Evolutionary conservation across 164 flowering plant genomes (phyloP).

Genomic region (Annona squamosa): DNA sequence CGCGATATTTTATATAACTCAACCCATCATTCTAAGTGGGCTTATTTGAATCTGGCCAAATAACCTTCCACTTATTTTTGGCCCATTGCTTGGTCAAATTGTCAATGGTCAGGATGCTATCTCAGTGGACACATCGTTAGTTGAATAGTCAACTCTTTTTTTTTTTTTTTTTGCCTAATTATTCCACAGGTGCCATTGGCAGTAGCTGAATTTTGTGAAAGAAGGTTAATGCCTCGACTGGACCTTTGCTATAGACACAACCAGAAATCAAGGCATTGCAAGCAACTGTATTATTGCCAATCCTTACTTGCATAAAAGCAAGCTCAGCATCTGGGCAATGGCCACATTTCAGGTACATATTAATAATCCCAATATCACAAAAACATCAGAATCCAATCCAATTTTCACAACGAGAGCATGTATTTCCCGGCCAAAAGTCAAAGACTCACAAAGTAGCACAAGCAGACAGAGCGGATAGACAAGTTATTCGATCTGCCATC

Average conservation of each 20-base stretch:
- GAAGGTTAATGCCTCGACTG: slow-evolving; percentile 20
- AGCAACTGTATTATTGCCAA: slow-evolving; percentile 24
- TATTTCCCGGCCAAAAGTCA: slow-evolving; percentile 31
- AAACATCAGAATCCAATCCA: slow-evolving; percentile 26
- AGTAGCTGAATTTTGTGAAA: slow-evolving; percentile 25
- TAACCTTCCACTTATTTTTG: no score
- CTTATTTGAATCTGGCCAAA: no score
- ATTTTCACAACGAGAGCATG: slow-evolving; percentile 29
- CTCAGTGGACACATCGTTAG: no score
- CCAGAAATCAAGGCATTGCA: slow-evolving; percentile 50
- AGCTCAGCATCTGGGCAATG: slow-evolving; percentile 19
- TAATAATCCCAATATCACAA: slow-evolving; percentile 29
- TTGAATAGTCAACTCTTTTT: no score
- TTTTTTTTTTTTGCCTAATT: no score
- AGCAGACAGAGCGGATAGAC: slow-evolving; percentile 29
- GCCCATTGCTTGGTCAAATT: no score
- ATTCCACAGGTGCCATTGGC: slow-evolving; percentile 24
- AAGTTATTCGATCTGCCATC: slow-evolving; percentile 26
- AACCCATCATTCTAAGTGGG: no score
- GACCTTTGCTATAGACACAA: slow-evolving; percentile 27
- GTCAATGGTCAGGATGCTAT: no score
- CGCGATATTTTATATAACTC: no score
- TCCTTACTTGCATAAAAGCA: slow-evolving; percentile 15
- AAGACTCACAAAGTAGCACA: slow-evolving; percentile 22
- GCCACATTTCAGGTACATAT: slow-evolving; percentile 45